Base-by-base conservation (phyloP, 805 yeast genomes). In the Limtongia smithiae region DNA sequence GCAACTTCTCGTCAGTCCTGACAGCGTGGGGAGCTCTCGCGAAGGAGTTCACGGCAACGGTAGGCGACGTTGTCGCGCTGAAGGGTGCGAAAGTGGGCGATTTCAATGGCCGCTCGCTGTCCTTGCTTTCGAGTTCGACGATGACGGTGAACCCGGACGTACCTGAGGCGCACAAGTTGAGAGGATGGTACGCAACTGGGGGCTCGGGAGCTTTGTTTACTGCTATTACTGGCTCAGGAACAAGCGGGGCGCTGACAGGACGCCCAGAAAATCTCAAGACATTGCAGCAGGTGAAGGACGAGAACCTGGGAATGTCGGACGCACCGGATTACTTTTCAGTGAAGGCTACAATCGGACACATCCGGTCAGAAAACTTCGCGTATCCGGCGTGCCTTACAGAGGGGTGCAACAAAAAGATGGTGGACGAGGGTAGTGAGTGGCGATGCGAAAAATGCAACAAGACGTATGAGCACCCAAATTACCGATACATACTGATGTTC, bases 1-100 rank as follows among this genome's bases (percentile, higher is more conserved):
- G 94, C 4, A 83, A 82, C 38, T 80, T 76, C 60, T 81, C 88
- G 2, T 79, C 90, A 37, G 75, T 78, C 18, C 79, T 89, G 42
- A 96, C 96, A 1, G 71, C 93, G 56, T 93, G 98, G 97, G 91
- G 90, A 61, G 81, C 83, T 55, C 76, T 80, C 46, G 97, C 99
- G 3, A 67, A 81, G 20, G 88, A 85, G 42, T 93, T 93, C 63
- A 73, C 71, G 51, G 69, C 80, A 31, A 82, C 84, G 12, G 82
- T 74, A 54, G 95, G 91, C 17, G 38, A 51, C 7, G 89, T 91
- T n/a, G 73, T 93, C 35, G 97, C 96, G 1, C 74, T 90, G 60
- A 91, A 91, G 70, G 96, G 95, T 50, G 91, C 85, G 41, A 83
- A 86, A 64, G 85, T 91, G 30, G 81, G 83, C 49, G 97, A 90